Conservation (phyloP, 306 rosid species). For the Fagus sylvatica region DNA sequence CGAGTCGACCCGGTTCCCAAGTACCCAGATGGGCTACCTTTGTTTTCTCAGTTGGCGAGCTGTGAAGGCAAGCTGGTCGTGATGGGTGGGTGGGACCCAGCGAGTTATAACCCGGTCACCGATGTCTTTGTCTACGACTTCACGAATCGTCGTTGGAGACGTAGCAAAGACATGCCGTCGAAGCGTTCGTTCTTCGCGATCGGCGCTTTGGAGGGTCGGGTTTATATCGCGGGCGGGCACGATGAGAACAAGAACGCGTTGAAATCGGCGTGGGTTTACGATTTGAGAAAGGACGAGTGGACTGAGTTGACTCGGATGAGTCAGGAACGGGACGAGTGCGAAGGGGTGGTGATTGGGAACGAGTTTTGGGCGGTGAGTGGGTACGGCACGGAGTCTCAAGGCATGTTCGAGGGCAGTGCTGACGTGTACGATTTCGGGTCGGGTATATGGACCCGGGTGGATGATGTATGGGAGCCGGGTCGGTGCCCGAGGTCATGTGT, state of each 20-base stretch:
- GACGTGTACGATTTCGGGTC: slow-evolving; percentile 30
- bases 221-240: slow-evolving; percentile 47
- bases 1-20: slow-evolving; percentile 36
- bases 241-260: slow-evolving; percentile 49
- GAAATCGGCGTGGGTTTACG: slow-evolving; percentile 38
- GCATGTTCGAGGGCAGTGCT: slow-evolving; percentile 35
- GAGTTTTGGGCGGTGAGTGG: slow-evolving; percentile 55
- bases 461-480: slow-evolving; percentile 32
- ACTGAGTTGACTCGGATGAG: slow-evolving; percentile 26
- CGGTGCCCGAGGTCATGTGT: slow-evolving; percentile 42
- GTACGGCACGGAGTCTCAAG: slow-evolving; percentile 42
- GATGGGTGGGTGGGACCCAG: slow-evolving; percentile 55
- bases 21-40: slow-evolving; percentile 31
- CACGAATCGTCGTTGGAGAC: slow-evolving; percentile 25
- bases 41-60: slow-evolving; percentile 37
- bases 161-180: slow-evolving; percentile 43
- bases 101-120: slow-evolving; percentile 27
- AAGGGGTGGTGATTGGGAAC: slow-evolving; percentile 37
- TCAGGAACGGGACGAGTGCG: slow-evolving; percentile 47
- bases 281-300: slow-evolving; percentile 34
- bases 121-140: slow-evolving; percentile 41
- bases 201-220: slow-evolving; percentile 25
- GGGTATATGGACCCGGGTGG: slow-evolving; percentile 34
- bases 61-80: slow-evolving; percentile 41
- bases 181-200: slow-evolving; percentile 41